Conservation (phyloP, 2,329 filamentous ascomycete genomes). For the Epichloe bromicola region DNA sequence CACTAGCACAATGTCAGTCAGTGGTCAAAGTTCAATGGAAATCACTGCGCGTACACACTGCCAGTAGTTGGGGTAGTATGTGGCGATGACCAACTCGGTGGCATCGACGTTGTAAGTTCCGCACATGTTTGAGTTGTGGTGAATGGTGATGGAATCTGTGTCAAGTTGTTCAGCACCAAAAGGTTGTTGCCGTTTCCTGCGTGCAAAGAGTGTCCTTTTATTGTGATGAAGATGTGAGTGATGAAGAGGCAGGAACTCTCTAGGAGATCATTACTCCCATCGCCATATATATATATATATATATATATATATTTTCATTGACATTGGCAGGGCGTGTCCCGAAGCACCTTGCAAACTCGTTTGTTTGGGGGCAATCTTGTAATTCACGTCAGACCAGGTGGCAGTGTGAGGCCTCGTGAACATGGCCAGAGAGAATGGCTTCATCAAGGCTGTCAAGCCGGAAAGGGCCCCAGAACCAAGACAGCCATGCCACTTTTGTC, state of each 20-base stretch:
- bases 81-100: not conserved
- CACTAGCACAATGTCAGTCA: slow-evolving; percentile 8
- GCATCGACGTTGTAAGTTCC: not conserved
- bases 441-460: not conserved
- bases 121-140: not conserved
- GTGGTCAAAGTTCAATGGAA: not conserved
- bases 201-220: not conserved
- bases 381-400: not conserved
- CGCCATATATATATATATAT: not conserved
- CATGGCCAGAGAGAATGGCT: not conserved
- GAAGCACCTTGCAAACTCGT: not conserved
- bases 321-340: not conserved
- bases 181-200: not conserved
- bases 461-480: not conserved
- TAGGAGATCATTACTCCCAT: not conserved
- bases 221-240: not conserved
- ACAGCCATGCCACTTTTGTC: not conserved
- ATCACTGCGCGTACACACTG: slow-evolving; percentile 8
- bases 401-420: slow-evolving; percentile 1
- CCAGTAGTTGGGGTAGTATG: slow-evolving; percentile 2
- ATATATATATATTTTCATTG: not conserved
- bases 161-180: not conserved
- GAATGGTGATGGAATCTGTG: not conserved
- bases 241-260: not conserved
- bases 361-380: not conserved